phyloP scores from a whole-genome alignment of 2,329 filamentous ascomycete genomes.

The Apiospora aurea region DNA sequence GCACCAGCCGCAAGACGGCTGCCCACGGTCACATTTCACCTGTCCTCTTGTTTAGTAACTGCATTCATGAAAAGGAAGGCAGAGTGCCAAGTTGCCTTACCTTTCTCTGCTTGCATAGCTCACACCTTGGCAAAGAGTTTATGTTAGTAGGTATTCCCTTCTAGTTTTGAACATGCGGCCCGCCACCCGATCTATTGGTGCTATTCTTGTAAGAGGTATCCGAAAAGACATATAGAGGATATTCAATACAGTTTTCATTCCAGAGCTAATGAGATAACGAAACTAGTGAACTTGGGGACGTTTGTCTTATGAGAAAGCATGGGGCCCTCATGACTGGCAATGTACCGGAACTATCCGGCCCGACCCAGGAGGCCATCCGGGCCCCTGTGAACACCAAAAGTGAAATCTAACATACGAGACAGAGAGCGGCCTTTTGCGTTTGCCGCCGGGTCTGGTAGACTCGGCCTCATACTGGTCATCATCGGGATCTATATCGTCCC shows the following conservation, averaged over 20 bases:
- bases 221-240: neutral
- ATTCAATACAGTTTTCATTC: neutral
- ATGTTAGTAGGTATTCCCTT: conserved; percentile 46
- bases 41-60: conserved; percentile 37
- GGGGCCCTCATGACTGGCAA: neutral
- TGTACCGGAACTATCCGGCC: too few species aligned
- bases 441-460: conserved; percentile 54
- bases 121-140: conserved; percentile 60
- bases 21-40: conserved; percentile 79
- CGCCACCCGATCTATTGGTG: neutral
- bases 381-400: neutral
- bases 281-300: neutral
- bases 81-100: conserved; percentile 37
- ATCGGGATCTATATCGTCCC: conserved; percentile 53
- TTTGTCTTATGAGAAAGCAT: neutral
- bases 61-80: neutral
- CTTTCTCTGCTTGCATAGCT: conserved; percentile 83
- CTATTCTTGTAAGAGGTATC: neutral
- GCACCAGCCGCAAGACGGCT: conserved; percentile 75
- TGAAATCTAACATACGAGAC: conserved; percentile 59
- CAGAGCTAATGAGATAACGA: neutral
- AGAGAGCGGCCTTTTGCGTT: conserved; percentile 67
- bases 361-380: neutral
- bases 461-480: conserved; percentile 45
- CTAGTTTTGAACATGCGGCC: neutral